These are phyloP conservation scores for Lipomyces lipofer DNA, from an alignment of 805 yeast species.

Conservation along the genomic window DNA sequence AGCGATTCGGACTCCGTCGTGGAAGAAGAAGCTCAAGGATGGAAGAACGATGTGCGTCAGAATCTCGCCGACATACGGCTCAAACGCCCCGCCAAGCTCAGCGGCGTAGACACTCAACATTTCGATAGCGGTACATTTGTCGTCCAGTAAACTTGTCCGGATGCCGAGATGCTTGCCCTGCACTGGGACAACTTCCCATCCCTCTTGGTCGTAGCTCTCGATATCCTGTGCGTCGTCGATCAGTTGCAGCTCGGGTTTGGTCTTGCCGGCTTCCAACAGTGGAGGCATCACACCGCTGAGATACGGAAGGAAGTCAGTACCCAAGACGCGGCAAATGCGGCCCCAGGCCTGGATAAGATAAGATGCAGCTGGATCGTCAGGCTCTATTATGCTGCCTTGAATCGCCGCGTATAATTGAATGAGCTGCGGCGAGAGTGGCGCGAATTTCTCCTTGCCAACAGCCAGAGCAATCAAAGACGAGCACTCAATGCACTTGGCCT, in stretches of 20 bases:
- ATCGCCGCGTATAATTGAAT: conserved; percentile 69
- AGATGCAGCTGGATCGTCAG: conserved; percentile 86
- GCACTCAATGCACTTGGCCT: conserved; percentile 95
- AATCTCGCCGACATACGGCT: conserved; percentile 77
- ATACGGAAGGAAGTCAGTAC: conserved; percentile 80
- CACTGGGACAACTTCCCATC: conserved; percentile 91
- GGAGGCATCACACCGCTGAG: conserved; percentile 87
- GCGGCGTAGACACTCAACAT: conserved; percentile 80
- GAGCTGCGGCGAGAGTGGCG: conserved; percentile 70
- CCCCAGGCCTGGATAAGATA: conserved; percentile 96
- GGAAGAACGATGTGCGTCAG: conserved; percentile 80
- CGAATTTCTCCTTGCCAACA: conserved; percentile 87
- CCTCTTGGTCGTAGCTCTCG: conserved; percentile 77
- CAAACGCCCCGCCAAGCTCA: conserved; percentile 77
- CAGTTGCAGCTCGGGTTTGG: conserved; percentile 83
- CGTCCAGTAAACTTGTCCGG: conserved; percentile 91
- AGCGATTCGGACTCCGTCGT: conserved; percentile 91
- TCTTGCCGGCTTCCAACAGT: conserved; percentile 79
- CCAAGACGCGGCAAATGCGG: conserved; percentile 81
- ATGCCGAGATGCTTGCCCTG: conserved; percentile 93
- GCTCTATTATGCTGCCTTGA: conserved; percentile 53
- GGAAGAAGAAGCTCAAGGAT: conserved; percentile 84
- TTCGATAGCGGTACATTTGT: conserved; percentile 90
- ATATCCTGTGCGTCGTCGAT: conserved; percentile 86
- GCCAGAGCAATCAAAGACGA: conserved; percentile 92